Base-by-base conservation (phyloP, 805 yeast genomes). In the Metschnikowia dekortorum region DNA sequence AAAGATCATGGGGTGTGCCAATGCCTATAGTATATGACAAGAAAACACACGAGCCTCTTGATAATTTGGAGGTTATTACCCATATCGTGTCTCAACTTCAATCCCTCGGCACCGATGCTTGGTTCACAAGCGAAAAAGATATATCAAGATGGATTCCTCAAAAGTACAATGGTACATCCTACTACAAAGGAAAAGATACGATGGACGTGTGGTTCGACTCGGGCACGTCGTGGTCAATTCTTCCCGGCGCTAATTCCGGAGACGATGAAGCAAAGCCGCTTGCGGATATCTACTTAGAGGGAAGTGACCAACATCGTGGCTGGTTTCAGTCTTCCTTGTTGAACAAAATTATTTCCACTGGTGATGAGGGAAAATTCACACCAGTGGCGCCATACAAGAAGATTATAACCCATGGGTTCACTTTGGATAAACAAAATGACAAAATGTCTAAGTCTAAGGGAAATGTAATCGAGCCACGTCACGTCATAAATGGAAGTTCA, bases 171-270 rank as follows among this genome's bases (percentile, higher is more conserved):
- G 84, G 82, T 0, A 49, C 59, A 2, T 58, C 71, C 2, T 86
- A 75, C 54, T 61, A 62, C 26, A 85, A 88, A 60, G 92, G 96
- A 1, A 79, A 74, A 40, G 99, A 94, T 59, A 94, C 99, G 0
- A 87, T 94, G 90, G 99, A 94, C 68, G 99, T 94, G 16, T 94
- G 99, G 99, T 92, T 94, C 70, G 99, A 94, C 66, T 87, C 96
- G 37, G 99, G 99, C 0, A 81, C 96, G 0, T 84, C 94, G 33
- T 94, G 99, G 98, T 78, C 82, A 9, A 76, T 80, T 41, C 70
- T 86, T 18, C 71, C 69, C 0, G 70, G 68, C n/a, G 58, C 83
- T 4, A 31, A 49, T 44, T 4, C 32, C 55, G 13, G 8, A 26
- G 28, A 28, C 14, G 13, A 28, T 16, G 34, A 29, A 44, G 45